Evolutionary conservation across 495 filamentous ascomycete species (phyloP).

Genomic region (Aspergillus sparsus): DNA sequence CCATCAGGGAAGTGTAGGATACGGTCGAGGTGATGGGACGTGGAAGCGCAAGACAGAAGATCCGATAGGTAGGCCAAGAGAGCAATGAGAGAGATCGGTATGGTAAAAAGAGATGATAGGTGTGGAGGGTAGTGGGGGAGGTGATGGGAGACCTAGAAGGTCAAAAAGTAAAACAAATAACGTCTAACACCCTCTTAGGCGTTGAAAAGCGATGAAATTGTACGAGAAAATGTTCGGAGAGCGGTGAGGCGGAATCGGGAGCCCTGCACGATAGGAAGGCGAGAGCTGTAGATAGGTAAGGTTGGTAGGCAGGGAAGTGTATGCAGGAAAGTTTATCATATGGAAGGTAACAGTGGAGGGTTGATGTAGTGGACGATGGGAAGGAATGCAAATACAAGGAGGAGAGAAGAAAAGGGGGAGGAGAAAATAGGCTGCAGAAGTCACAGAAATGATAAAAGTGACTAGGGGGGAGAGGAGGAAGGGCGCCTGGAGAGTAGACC

Average conservation of each 20-base stretch:
- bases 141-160: neutral
- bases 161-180: neutral
- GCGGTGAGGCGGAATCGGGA: conserved; percentile 34
- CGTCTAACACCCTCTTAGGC: neutral
- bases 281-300: conserved; percentile 18
- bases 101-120: conserved; percentile 4
- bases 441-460: conserved; percentile 8
- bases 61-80: conserved; percentile 10
- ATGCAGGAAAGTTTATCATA: conserved; percentile 10
- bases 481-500: conserved; percentile 25
- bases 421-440: conserved; percentile 18
- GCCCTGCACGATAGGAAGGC: conserved; percentile 18
- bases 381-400: conserved; percentile 19
- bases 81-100: conserved; percentile 3
- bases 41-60: conserved; percentile 2
- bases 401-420: conserved; percentile 10
- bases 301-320: conserved; percentile 14
- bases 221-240: conserved; percentile 22
- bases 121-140: neutral
- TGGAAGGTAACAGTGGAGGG: conserved; percentile 14
- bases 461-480: conserved; percentile 26
- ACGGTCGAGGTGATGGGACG: conserved; percentile 19
- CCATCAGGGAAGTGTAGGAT: conserved; percentile 38
- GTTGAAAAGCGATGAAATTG: conserved; percentile 9
- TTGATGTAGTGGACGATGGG: conserved; percentile 11